Evolutionary conservation across 2,329 filamentous ascomycete genomes (phyloP), one percentile per base, ranked within the genome.

Genomic region (Beauveria brongniartii): DNA sequence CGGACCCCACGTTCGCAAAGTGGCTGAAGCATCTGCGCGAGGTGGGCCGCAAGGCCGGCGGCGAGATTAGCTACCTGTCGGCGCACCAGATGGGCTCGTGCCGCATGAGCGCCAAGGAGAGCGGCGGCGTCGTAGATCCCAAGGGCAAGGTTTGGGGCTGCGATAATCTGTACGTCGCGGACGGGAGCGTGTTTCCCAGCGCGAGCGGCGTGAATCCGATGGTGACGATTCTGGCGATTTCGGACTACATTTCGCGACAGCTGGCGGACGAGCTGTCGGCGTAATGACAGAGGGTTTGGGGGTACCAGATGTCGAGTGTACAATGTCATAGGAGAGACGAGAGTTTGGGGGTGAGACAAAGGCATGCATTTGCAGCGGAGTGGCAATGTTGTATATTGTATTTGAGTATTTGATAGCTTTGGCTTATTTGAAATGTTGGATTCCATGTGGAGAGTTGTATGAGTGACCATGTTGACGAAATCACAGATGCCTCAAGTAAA

Each of bases 1-100:
- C 81, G 43, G 84, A 90, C 66, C 72, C 79, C 1, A 73, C 70
- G 1, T 91, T 92, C 72, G 75, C 77, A 34, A 74, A 76, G 8
- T 92, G 88, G 88, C 73, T 90, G 2, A 69, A 71, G 6, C 70
- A 75, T 56, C 63, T 87, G 14, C 72, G 79, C 60, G 69, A 69
- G 41, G 74, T 83, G 22, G 78, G 80, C 44, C 80, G 80, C 54
- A 59, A 52, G 47, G 75, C 73, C 62, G 77, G 78, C 20, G 82
- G 83, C 0, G 75, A 79, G 34, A 76, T 78, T 24, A 70, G 75
- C n/a, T 90, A 84, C 67, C 74, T 79, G 34, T 88, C 85, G n/a
- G 90, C 89, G 20, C 90, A 93, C 72, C 90, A 92, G 75, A 92
- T 92, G 89, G 87, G 89, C 24, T 84, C 84, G 10, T 90, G 87